A percentile compares a stretch with the other conserved stretches of the same genome.
These are phyloP conservation scores for Bathelium albidoporum DNA, from an alignment of 495 filamentous ascomycete species.

Conservation along the genomic window DNA sequence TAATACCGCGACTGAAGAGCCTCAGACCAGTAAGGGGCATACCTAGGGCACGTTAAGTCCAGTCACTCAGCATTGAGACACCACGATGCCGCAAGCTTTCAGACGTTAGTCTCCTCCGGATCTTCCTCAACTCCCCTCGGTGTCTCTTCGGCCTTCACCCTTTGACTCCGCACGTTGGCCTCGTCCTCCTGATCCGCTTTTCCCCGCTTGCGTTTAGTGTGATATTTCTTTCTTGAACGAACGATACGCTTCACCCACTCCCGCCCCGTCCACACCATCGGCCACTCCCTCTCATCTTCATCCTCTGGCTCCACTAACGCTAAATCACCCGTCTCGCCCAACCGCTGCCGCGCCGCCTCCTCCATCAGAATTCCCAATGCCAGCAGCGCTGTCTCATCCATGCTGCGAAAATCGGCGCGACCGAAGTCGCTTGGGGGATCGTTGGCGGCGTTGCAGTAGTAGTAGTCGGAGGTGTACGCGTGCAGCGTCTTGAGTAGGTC, in stretches of 20 bases:
- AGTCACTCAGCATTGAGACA: too few species aligned
- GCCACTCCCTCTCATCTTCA: constrained; percentile 3
- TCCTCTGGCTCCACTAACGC: constrained; percentile 59
- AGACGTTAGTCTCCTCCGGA: not conserved
- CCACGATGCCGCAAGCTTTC: not conserved
- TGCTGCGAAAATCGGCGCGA: constrained; percentile 46
- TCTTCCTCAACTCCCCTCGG: not conserved
- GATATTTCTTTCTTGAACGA: not conserved
- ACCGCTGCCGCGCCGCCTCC: constrained; percentile 51
- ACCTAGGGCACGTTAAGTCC: too few species aligned
- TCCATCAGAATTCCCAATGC: constrained; percentile 75
- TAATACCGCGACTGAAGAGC: too few species aligned
- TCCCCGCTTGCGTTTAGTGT: not conserved
- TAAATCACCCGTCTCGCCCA: constrained; percentile 64
- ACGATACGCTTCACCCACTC: constrained; percentile 1
- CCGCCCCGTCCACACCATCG: not conserved
- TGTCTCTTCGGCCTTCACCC: not conserved
- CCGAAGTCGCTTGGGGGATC: constrained; percentile 21
- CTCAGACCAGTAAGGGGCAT: too few species aligned
- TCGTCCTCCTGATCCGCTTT: not conserved
- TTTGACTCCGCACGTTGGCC: not conserved
- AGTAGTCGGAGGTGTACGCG: constrained; percentile 63
- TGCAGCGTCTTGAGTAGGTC: constrained; percentile 71
- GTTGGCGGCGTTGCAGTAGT: constrained; percentile 33
- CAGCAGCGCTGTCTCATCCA: constrained; percentile 80